These are phyloP conservation scores for Moesziomyces parantarcticus DNA, from an alignment of 1,284 basidiomycete species.

Conservation along the genomic window DNA sequence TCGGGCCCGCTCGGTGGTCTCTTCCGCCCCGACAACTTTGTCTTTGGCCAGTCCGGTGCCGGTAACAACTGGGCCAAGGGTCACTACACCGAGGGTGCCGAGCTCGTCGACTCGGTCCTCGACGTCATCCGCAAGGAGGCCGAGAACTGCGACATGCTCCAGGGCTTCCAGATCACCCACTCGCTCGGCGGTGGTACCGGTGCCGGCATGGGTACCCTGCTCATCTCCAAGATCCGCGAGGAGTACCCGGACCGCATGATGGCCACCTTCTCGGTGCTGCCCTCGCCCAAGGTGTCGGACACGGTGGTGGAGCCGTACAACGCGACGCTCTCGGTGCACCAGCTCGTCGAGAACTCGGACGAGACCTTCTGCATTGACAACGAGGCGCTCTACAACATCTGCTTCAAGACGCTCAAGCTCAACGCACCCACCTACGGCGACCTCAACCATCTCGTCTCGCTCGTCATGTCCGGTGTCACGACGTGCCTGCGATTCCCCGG, in stretches of 20 bases:
- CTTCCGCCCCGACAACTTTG: constrained; percentile 87
- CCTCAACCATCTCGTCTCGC: constrained; percentile 76
- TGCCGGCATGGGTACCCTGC: constrained; percentile 61
- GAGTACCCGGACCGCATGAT: constrained; percentile 80
- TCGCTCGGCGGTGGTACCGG: constrained; percentile 86
- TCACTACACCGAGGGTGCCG: constrained; percentile 73
- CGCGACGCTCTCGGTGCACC: constrained; percentile 86
- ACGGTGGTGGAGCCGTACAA: constrained; percentile 97
- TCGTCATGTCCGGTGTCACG: constrained; percentile 89
- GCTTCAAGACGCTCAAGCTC: constrained; percentile 79
- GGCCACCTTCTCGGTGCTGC: constrained; percentile 89
- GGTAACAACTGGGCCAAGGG: constrained; percentile 92
- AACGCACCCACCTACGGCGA: constrained; percentile 69
- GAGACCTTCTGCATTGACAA: constrained; percentile 92
- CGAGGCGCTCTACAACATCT: constrained; percentile 91
- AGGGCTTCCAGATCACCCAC: constrained; percentile 93
- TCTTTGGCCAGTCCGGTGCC: constrained; percentile 74
- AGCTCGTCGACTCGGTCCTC: constrained; percentile 86
- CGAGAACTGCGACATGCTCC: constrained; percentile 85
- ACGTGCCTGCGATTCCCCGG: constrained; percentile 93
- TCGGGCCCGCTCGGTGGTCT: constrained; percentile 78
- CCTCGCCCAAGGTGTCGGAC: constrained; percentile 93
- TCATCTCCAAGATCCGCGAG: constrained; percentile 68
- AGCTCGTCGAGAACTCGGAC: constrained; percentile 88
- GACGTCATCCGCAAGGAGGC: constrained; percentile 70